phyloP scores from a whole-genome alignment of 768 basidiomycete species.

The Brasilioporus rufonigricans region DNA sequence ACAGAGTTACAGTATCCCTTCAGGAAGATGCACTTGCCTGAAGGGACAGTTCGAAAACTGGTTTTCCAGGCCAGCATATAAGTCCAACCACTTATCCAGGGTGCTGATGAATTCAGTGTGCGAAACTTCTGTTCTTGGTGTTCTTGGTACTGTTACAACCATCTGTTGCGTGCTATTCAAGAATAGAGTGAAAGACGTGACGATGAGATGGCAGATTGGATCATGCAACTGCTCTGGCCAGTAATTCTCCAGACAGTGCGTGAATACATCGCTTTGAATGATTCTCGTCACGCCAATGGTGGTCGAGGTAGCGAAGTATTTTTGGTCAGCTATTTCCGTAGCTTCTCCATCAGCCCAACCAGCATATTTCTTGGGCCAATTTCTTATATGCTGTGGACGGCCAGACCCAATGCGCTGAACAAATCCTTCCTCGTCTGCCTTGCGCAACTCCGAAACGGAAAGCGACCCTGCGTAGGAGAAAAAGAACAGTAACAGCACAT shows the following conservation, averaged over 20 bases:
- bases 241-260: not conserved
- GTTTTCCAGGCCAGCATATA: not conserved
- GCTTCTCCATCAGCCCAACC: not conserved
- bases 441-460: not conserved
- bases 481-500: too few species aligned
- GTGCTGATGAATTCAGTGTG: not conserved
- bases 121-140: not conserved
- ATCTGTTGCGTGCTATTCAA: not conserved
- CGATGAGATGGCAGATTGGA: not conserved
- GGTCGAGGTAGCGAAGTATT: not conserved
- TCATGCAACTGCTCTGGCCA: not conserved
- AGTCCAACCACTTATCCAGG: not conserved
- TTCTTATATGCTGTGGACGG: too few species aligned
- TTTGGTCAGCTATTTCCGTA: not conserved
- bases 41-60: not conserved
- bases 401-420: not conserved
- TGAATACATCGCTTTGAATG: not conserved
- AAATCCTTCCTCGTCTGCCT: not conserved
- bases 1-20: too few species aligned
- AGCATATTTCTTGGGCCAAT: not conserved
- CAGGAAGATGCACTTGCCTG: too few species aligned
- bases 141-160: too few species aligned
- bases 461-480: constrained; percentile 2
- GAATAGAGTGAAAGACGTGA: not conserved
- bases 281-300: not conserved